A percentile compares a stretch with the other conserved stretches of the same genome.
phyloP scores from a whole-genome alignment of 495 filamentous ascomycete genomes.

The Podospora didyma region DNA sequence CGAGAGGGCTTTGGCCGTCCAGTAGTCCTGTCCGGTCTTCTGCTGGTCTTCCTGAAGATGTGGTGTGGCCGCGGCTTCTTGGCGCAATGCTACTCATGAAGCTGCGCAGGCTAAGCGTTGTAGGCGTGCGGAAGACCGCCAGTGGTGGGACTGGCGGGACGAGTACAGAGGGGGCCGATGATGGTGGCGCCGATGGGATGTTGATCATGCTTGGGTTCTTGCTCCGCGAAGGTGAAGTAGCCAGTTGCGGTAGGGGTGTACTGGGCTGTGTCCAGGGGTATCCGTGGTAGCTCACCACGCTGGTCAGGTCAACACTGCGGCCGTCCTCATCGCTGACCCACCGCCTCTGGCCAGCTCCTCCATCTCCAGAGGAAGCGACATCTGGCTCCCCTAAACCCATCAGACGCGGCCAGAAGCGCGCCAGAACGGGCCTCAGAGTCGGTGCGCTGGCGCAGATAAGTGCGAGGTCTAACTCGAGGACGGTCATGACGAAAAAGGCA shows the following conservation, averaged over 20 bases:
- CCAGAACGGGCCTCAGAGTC: slow-evolving; percentile 25
- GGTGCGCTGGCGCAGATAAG: slow-evolving; percentile 32
- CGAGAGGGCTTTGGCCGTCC: neutral
- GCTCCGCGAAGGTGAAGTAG: slow-evolving; percentile 1
- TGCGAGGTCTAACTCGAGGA: slow-evolving; percentile 30
- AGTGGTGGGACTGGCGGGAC: slow-evolving; percentile 13
- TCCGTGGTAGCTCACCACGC: slow-evolving; percentile 23
- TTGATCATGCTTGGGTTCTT: slow-evolving; percentile 17
- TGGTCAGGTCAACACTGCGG: slow-evolving; percentile 21
- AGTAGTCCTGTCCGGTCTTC: slow-evolving; percentile 10
- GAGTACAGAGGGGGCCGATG: neutral
- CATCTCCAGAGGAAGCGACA: neutral
- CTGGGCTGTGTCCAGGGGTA: slow-evolving; percentile 19
- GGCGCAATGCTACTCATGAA: slow-evolving; percentile 26
- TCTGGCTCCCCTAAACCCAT: slow-evolving; percentile 13
- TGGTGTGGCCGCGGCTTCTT: slow-evolving; percentile 13
- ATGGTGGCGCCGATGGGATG: neutral
- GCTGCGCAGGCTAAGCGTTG: slow-evolving; percentile 25
- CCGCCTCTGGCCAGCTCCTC: neutral
- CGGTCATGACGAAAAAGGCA: slow-evolving; percentile 30
- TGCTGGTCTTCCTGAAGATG: neutral
- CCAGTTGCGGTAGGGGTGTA: neutral
- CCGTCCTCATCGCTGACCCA: neutral
- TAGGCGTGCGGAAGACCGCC: slow-evolving; percentile 20
- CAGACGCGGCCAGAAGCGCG: slow-evolving; percentile 17